Percentiles rank a stretch among this genome's conserved stretches.
phyloP scores from a whole-genome alignment of 1,284 basidiomycete species.

The Marasmius sp. region DNA sequence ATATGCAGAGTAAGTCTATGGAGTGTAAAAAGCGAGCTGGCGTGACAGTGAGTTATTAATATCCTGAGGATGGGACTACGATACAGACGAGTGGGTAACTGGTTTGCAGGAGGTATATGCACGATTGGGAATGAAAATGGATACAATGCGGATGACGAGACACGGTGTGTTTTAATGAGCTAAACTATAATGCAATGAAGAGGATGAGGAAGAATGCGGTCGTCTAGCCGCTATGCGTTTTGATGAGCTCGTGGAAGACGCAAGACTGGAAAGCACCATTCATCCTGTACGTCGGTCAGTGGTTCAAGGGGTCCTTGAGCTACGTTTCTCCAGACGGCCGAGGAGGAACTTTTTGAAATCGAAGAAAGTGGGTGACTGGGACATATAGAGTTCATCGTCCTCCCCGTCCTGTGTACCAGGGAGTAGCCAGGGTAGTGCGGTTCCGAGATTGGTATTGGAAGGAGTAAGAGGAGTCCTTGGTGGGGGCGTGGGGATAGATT shows the following conservation, averaged over 20 bases:
- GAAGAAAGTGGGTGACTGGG: not conserved
- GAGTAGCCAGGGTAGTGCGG: not conserved
- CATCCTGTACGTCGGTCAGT: too few species aligned
- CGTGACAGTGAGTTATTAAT: not conserved
- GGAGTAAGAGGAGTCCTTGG: not conserved
- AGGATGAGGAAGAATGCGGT: not conserved
- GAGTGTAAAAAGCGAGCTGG: not conserved
- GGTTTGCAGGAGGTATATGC: not conserved
- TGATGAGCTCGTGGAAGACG: not conserved
- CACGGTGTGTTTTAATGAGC: not conserved
- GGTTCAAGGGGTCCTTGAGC: not conserved
- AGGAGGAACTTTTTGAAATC: conserved; percentile 9
- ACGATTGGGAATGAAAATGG: not conserved
- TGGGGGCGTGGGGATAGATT: not conserved
- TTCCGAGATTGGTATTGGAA: not conserved
- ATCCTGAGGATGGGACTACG: not conserved
- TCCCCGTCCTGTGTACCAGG: not conserved
- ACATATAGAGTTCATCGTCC: not conserved
- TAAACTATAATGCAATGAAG: not conserved
- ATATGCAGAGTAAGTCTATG: not conserved
- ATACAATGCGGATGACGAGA: not conserved
- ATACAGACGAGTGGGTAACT: not conserved
- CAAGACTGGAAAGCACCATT: not conserved
- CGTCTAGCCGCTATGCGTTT: too few species aligned
- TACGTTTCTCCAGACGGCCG: conserved; percentile 1